A percentile compares a stretch with the other conserved stretches of the same genome.
These are phyloP conservation scores for Speleostelium caveatum DNA, from an alignment of 78 protist genomes.

Conservation along the genomic window DNA sequence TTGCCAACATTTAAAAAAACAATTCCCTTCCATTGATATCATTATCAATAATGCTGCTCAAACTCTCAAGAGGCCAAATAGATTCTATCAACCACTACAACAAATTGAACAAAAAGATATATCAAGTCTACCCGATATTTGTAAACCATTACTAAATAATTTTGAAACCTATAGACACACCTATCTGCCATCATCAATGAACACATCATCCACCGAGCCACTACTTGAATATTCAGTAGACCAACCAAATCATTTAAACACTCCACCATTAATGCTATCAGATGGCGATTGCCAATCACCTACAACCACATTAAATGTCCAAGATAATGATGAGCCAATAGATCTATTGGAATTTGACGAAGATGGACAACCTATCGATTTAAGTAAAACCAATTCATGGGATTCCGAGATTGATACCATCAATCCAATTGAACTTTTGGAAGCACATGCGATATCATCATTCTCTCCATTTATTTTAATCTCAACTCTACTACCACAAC, in stretches of 20 bases:
- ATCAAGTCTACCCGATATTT: neutral
- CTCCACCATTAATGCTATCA: neutral
- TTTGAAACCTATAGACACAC: neutral
- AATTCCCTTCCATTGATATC: conserved; percentile 42
- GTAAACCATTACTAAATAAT: neutral
- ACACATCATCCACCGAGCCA: neutral
- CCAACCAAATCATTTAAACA: neutral
- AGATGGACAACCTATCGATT: conserved; percentile 84
- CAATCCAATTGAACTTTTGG: conserved; percentile 57
- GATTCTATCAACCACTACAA: conserved; percentile 6
- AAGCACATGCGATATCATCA: conserved; percentile 67
- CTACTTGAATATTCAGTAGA: neutral
- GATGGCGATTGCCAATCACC: neutral
- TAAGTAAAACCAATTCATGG: conserved; percentile 69
- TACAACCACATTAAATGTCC: neutral
- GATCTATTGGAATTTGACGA: conserved; percentile 22
- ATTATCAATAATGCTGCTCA: conserved; percentile 87
- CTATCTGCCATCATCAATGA: neutral
- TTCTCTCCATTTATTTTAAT: conserved; percentile 84
- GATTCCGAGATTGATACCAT: conserved; percentile 58
- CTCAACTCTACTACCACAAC: conserved; percentile 9
- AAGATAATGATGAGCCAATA: neutral
- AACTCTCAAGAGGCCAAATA: conserved; percentile 64
- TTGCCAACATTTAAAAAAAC: neutral
- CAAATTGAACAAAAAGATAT: conserved; percentile 1